Percentiles rank a stretch among this genome's conserved stretches.
phyloP scores from a whole-genome alignment of 2,329 filamentous ascomycete genomes.

The Dothiorella sarmentorum region DNA sequence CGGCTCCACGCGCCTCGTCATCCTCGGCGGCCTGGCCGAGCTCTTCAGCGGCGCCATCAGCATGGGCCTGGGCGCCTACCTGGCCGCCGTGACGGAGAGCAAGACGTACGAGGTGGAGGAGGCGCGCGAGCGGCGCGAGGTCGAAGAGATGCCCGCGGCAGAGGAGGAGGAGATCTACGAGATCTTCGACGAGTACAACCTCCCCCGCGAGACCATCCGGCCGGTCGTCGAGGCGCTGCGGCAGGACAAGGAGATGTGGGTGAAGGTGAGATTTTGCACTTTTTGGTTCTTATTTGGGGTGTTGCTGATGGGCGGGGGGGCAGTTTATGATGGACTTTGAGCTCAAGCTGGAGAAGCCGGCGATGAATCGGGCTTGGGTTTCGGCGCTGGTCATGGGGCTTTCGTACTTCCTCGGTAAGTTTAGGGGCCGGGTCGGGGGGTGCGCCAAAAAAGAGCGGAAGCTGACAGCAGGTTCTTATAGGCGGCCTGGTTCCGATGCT shows the following conservation, averaged over 20 bases:
- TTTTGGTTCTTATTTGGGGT: background rate
- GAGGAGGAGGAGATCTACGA: conserved; percentile 46
- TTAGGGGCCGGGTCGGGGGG: too few relatives aligned
- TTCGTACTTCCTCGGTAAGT: conserved; percentile 33
- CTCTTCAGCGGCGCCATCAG: conserved; percentile 72
- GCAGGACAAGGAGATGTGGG: conserved; percentile 48
- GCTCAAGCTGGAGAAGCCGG: conserved; percentile 47
- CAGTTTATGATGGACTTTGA: conserved; percentile 61
- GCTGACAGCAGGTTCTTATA: too few relatives aligned
- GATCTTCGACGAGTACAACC: conserved; percentile 50
- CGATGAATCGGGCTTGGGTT: conserved; percentile 45
- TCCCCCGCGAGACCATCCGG: conserved; percentile 44
- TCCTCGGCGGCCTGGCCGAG: conserved; percentile 67
- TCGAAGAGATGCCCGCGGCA: conserved; percentile 42
- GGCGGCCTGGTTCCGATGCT: conserved; percentile 46
- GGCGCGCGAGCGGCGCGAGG: conserved; percentile 44
- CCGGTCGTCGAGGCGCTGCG: conserved; percentile 52
- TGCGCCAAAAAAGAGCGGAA: too few relatives aligned
- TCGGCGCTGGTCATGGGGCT: conserved; percentile 41
- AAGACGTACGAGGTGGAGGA: conserved; percentile 52
- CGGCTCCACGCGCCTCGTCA: conserved; percentile 31
- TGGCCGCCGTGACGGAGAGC: conserved; percentile 60
- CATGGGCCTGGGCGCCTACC: conserved; percentile 73
- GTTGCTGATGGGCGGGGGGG: background rate
- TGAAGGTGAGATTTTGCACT: conserved; percentile 32